phyloP scores from a whole-genome alignment of 352 stramenopile genomes.

The Lagenidium sp. region DNA sequence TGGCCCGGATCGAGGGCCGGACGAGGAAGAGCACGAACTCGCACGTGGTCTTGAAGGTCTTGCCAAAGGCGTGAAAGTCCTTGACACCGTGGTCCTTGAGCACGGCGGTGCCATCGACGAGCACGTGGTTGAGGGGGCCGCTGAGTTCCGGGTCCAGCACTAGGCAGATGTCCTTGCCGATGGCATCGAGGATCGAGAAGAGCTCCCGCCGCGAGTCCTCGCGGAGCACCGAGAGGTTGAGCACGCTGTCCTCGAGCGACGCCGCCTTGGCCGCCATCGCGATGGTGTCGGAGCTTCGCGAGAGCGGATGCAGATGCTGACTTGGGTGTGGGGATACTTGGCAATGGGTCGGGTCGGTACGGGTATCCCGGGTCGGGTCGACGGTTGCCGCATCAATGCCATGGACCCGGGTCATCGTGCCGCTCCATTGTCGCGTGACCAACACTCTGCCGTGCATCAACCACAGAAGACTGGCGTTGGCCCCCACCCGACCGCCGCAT shows the following conservation, averaged over 20 bases:
- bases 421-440: no score
- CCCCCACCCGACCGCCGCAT: no score
- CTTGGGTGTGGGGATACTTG: no score
- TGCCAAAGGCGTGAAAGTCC: slow-evolving; percentile 78
- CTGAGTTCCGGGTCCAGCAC: slow-evolving; percentile 80
- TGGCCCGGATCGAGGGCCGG: slow-evolving; percentile 58
- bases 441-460: no score
- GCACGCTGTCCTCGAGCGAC: slow-evolving; percentile 73
- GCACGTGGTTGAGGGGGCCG: slow-evolving; percentile 76
- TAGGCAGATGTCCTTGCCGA: slow-evolving; percentile 84
- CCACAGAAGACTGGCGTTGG: no score
- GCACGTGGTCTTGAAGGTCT: slow-evolving; percentile 68
- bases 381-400: no score
- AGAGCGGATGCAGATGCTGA: no score
- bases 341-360: no score
- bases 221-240: slow-evolving; percentile 81
- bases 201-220: slow-evolving; percentile 79
- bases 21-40: slow-evolving; percentile 89
- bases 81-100: slow-evolving; percentile 83
- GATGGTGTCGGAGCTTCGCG: no score
- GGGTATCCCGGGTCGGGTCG: no score
- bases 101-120: slow-evolving; percentile 78
- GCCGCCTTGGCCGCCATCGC: slow-evolving; percentile 64
- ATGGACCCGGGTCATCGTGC: no score
- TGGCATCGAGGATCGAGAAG: slow-evolving; percentile 76